Evolutionary conservation across 2,329 filamentous ascomycete species (phyloP), one percentile per base, ranked within the genome.

Genomic region (Diaporthe destruens): DNA sequence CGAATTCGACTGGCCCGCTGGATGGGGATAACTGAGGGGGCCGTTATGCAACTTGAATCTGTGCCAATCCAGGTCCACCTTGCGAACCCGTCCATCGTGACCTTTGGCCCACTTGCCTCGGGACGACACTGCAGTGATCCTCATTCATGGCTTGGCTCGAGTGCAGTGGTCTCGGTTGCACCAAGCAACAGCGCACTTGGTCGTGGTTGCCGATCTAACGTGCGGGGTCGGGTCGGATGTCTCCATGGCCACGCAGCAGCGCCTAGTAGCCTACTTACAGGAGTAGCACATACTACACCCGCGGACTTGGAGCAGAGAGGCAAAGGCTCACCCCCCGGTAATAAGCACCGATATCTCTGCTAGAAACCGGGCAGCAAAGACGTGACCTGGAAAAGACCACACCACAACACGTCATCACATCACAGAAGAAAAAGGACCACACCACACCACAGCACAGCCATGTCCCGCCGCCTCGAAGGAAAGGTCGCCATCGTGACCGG

Each of bases 401-500:
- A 47, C n/a, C 18, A 12, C 16, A 47, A 47, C 1, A 5, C 42
- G 6, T 16, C 39, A 42, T 42, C 39, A 42, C 20, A 20, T 5
- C 42, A 47, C 44, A 47, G 6, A 2, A 20, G 42, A 39, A 56
- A 1, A 11, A 11, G 34, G 11, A 36, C 6, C 34, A 14, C 36
- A 39, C 4, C 8, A 42, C 14, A 47, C 5, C 42, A 44, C 42
- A 44, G 16, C 14, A 20, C 42, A 39, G 53, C 3, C n/a, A 75
- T 75, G 74, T 71, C 74, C 63, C 55, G 23, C 75, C 82, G 85
- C 75, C 83, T 89, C 54, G 79, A 85, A 68, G 85, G 84, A 75
- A 89, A 89, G 78, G 87, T 89, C 9, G 87, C 87, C 70, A 86
- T 90, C 69, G 85, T 90, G 29, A 90, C 88, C 8, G 87, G 85